Evolutionary conservation across 2,329 filamentous ascomycete species (phyloP), one percentile per base, ranked within the genome.

Genomic region (Fusarium cyanostomum): DNA sequence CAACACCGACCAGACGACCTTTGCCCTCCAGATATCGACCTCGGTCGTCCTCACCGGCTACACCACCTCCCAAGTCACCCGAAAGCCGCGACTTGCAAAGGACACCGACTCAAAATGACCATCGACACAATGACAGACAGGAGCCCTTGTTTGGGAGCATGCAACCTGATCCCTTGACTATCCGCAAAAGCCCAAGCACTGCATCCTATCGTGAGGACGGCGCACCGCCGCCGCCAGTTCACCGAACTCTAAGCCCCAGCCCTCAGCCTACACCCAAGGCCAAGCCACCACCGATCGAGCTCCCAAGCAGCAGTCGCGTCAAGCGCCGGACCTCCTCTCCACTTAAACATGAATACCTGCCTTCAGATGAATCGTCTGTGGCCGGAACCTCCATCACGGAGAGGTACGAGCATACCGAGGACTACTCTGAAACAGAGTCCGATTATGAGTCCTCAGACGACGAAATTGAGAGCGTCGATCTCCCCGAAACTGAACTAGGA

Each of bases 271-370:
- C 43, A 41, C 43, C 68, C 55, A 63, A 61, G 64, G 10, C 66
- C 45, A 61, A 62, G 58, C 82, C 73, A 66, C 88, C 75, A 66
- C 88, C 74, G 72, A 80, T 72, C 71, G 88, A 79, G 68, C 75
- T 68, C 73, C 78, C 73, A 70, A 75, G 69, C 66, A 74, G 74
- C 28, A 71, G 69, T 64, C 82, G 75, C 75, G 65, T 86, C 18
- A 86, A 89, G 72, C 87, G 94, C 39, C 87, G 93, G 15, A 90
- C 88, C 2, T 98, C 95, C 0, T 99, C 95, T 2, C 95, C 95
- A 0, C 81, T 99, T 45, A 99, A 99, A 79, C 94, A 98, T 73
- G 94, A 99, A 78, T 99, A 97, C 71, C 89, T 94, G 62, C 94
- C 94, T 12, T 98, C 95, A 1, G 86, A 89, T 46, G 77, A 82